phyloP scores from a whole-genome alignment of 2,329 filamentous ascomycete genomes.

The Neocucurbitaria cava region DNA sequence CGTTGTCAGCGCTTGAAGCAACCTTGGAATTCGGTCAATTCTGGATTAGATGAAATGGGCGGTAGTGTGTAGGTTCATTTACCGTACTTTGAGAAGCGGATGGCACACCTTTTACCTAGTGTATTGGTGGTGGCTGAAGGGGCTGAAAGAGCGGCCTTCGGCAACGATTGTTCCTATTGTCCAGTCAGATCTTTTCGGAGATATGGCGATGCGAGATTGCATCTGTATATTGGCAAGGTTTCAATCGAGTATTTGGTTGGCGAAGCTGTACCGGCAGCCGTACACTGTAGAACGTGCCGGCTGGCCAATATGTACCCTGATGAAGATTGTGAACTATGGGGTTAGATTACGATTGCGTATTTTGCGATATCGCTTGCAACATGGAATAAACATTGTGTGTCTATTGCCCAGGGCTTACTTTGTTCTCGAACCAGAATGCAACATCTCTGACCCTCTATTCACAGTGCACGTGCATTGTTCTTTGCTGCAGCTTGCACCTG shows the following conservation, averaged over 20 bases:
- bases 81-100: background rate
- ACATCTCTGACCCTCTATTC: background rate
- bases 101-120: background rate
- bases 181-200: constrained; percentile 1
- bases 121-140: background rate
- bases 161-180: background rate
- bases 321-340: background rate
- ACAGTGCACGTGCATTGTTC: background rate
- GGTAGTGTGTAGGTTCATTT: background rate
- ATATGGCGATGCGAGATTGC: constrained; percentile 1
- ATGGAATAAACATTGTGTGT: background rate
- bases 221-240: constrained; percentile 1
- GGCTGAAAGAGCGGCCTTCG: background rate
- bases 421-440: background rate
- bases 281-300: background rate
- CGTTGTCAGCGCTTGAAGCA: background rate
- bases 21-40: background rate
- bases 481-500: background rate
- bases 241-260: no score
- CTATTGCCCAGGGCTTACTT: background rate
- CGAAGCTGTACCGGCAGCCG: background rate
- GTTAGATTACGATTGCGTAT: constrained; percentile 2
- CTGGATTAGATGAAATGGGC: background rate
- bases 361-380: constrained; percentile 1
- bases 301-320: background rate